phyloP scores from a whole-genome alignment of 1,284 basidiomycete genomes.

The Pascua sp. region DNA sequence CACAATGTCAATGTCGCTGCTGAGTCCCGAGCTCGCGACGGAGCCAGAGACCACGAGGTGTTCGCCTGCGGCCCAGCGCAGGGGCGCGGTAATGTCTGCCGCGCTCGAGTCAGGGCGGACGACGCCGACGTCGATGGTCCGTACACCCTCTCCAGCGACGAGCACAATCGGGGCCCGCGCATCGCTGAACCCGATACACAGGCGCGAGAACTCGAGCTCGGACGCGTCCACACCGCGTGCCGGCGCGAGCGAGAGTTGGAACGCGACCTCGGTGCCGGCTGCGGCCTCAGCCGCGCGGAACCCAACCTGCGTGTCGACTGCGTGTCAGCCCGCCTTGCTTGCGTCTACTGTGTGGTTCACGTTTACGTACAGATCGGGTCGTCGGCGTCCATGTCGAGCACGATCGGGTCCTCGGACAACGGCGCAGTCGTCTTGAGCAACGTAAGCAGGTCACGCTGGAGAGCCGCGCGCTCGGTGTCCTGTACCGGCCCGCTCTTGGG shows the following conservation, averaged over 20 bases:
- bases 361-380: constrained; percentile 52
- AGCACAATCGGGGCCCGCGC: constrained; percentile 31
- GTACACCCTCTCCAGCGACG: background rate
- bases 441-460: constrained; percentile 58
- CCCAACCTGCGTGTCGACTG: constrained; percentile 57
- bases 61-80: constrained; percentile 20
- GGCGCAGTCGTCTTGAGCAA: constrained; percentile 71
- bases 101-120: background rate
- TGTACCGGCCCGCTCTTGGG: constrained; percentile 55
- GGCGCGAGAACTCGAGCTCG: constrained; percentile 31
- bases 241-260: constrained; percentile 58
- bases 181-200: constrained; percentile 41
- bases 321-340: too few relatives aligned
- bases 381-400: constrained; percentile 63
- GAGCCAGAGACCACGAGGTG: constrained; percentile 23
- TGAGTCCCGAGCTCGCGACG: background rate
- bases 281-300: constrained; percentile 67
- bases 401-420: constrained; percentile 55
- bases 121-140: constrained; percentile 7
- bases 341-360: too few relatives aligned
- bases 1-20: constrained; percentile 19
- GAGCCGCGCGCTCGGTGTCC: background rate
- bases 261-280: constrained; percentile 62
- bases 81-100: constrained; percentile 6
- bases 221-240: constrained; percentile 44